Evolutionary conservation across 306 rosid species (phyloP), one percentile per base, ranked within the genome.

Genomic region (Ormosia emarginata): DNA sequence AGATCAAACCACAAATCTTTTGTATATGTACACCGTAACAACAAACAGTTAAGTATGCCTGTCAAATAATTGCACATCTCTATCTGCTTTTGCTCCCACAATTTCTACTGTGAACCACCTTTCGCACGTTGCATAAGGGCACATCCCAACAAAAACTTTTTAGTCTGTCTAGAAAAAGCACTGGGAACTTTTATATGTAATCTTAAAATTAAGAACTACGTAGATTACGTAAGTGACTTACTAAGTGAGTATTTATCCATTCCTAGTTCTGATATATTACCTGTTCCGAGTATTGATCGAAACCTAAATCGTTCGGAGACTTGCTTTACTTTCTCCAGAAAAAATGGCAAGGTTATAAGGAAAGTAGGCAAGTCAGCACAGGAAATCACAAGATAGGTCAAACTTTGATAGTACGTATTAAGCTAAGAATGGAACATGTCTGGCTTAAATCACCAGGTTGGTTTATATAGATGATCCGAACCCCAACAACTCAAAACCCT

Each of bases 51-150:
- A 68, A 59, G 41, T 14, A 85, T 85, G 82, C 79, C 80, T 82
- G 39, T 85, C 92, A 85, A 85, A 89, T 85, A 83, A 89, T 86
- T 88, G 86, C 80, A 73, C 83, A 49, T 49, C 41, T 44, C 37
- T 33, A 55, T 74, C 55, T 63, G 47, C 72, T 79, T 88, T 86
- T 78, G 65, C 40, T 49, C 65, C 82, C 76, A 68, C 86, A 66
- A 43, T 46, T 77, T 72, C 29, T 67, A 43, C 52, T 50, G 79
- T 56, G 52, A 83, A 81, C 75, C 75, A 61, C 34, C 72, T 77
- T 64, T 69, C 71, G 4, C 61, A 33, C 37, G 30, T 40, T 24
- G 57, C 67, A 68, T 44, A 33, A 56, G 47, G 52, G 36, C 52
- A 69, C 86, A 74, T 53, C 82, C 82, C 86, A 84, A 78, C 91